Percentiles rank a stretch among this genome's conserved stretches.
Conservation (phyloP, 192 early-diverging fungal genomes). For the Mortierella antarctica region DNA sequence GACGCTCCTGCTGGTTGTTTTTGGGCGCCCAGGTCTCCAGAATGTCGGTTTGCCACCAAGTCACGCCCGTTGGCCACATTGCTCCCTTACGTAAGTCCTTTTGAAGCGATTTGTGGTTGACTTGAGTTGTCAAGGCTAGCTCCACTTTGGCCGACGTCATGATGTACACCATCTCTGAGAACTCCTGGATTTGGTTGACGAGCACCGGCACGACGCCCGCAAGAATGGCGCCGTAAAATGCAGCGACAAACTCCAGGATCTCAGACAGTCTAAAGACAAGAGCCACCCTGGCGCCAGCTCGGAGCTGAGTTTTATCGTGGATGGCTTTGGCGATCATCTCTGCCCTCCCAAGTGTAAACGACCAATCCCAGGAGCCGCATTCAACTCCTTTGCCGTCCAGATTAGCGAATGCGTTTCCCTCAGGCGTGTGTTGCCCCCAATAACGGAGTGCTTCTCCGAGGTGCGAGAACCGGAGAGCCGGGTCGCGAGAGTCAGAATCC, state of each 20-base stretch:
- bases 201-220: conserved; percentile 83
- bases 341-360: conserved; percentile 70
- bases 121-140: conserved; percentile 80
- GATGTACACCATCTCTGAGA: conserved; percentile 79
- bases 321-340: conserved; percentile 73
- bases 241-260: conserved; percentile 79
- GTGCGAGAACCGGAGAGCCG: conserved; percentile 63
- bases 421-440: conserved; percentile 64
- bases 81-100: conserved; percentile 71
- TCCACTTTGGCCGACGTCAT: conserved; percentile 70
- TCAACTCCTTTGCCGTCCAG: conserved; percentile 78
- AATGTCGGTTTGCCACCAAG: conserved; percentile 84
- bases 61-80: conserved; percentile 68
- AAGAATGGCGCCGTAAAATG: conserved; percentile 78
- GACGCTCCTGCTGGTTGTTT: conserved; percentile 58
- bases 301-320: conserved; percentile 66
- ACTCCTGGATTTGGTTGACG: conserved; percentile 79
- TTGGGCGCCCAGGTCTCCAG: conserved; percentile 69
- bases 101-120: conserved; percentile 71
- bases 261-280: conserved; percentile 83
- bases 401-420: conserved; percentile 67
- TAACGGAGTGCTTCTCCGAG: conserved; percentile 73
- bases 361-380: conserved; percentile 71
- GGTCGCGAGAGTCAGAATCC: conserved; percentile 17
- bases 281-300: conserved; percentile 72